Conservation (phyloP, 2,329 filamentous ascomycete species). For the Calonectria pseudoreteaudii region DNA sequence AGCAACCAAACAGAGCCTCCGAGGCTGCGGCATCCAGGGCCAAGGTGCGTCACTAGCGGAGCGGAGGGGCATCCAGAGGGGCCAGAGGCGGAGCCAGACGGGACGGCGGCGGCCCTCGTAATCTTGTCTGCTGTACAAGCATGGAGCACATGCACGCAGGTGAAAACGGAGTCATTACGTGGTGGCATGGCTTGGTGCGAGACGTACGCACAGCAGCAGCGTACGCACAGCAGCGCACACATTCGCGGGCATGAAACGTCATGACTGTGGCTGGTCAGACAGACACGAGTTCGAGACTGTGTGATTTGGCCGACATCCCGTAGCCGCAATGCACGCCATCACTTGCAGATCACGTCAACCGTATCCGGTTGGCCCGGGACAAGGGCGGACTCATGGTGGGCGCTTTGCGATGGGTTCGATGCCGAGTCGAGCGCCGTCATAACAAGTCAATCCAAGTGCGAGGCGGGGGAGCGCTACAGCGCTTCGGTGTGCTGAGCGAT, state of each 20-base stretch:
- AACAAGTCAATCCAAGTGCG: neutral
- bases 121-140: neutral
- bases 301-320: conserved; percentile 19
- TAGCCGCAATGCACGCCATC: conserved; percentile 26
- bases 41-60: conserved; percentile 11
- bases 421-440: conserved; percentile 9
- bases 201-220: neutral
- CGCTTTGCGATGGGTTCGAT: neutral
- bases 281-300: neutral
- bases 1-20: conserved; percentile 39
- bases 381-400: neutral
- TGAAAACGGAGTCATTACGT: conserved; percentile 17
- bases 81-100: neutral
- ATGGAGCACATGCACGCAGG: conserved; percentile 13
- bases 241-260: conserved; percentile 17
- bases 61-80: conserved; percentile 6
- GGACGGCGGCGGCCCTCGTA: neutral
- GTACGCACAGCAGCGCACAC: conserved; percentile 15
- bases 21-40: neutral
- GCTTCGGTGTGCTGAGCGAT: neutral
- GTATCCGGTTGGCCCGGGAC: conserved; percentile 2
- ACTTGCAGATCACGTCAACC: conserved; percentile 21
- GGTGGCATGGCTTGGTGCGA: conserved; percentile 19
- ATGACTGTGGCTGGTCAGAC: neutral
- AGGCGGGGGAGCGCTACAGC: conserved; percentile 5